Percentiles rank a stretch among this genome's conserved stretches.
Evolutionary conservation across 2,329 filamentous ascomycete species (phyloP).

Genomic region (Arthrobotrys sphaeroides): DNA sequence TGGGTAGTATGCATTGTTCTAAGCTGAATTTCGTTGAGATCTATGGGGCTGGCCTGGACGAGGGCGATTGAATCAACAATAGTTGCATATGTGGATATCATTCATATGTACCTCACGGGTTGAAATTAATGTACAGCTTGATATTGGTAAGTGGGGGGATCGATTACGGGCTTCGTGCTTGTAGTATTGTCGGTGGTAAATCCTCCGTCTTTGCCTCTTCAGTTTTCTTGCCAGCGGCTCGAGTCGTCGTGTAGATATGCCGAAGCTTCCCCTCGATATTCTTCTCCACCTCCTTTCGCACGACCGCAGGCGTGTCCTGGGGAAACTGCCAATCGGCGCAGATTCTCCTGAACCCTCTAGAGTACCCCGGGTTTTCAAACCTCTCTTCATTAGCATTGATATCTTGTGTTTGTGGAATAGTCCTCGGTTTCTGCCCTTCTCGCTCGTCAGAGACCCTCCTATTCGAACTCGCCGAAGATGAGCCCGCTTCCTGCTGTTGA

Average conservation of each 20-base stretch:
- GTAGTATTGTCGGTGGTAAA: not conserved
- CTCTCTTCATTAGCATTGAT: not conserved
- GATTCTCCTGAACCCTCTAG: slow-evolving; percentile 1
- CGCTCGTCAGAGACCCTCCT: not conserved
- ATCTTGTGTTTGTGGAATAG: not conserved
- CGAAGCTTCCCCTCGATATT: slow-evolving; percentile 1
- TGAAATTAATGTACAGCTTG: too few relatives aligned
- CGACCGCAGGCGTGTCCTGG: not conserved
- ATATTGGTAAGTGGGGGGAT: too few relatives aligned
- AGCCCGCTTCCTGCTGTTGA: not conserved
- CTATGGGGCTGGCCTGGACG: too few relatives aligned
- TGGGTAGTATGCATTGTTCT: too few relatives aligned
- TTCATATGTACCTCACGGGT: too few relatives aligned
- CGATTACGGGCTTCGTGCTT: not conserved
- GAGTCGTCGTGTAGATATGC: not conserved
- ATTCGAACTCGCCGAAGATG: not conserved
- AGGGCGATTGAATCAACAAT: too few relatives aligned
- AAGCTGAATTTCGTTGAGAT: too few relatives aligned
- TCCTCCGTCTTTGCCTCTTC: not conserved
- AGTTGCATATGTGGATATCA: too few relatives aligned
- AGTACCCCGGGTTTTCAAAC: slow-evolving; percentile 1
- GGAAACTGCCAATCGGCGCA: slow-evolving; percentile 21
- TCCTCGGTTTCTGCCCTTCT: not conserved
- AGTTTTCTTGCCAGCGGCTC: not conserved
- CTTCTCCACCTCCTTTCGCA: not conserved